Evolutionary conservation across 345 rosid species (phyloP).

Genomic region (Clausena lansium): DNA sequence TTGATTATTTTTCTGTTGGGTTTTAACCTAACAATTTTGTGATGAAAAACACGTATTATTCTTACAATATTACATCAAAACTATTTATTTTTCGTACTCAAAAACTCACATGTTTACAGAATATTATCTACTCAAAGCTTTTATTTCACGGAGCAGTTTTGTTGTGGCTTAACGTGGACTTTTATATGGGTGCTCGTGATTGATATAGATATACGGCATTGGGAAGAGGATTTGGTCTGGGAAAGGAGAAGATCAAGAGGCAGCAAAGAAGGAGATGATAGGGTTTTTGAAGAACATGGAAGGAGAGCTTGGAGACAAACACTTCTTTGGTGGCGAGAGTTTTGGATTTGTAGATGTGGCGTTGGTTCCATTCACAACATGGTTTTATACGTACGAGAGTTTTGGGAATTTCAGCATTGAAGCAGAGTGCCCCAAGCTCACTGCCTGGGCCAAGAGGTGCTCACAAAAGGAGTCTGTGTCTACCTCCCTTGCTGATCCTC

Average conservation of each 20-base stretch:
- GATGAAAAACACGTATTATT: too few species aligned
- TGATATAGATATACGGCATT: background rate
- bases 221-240: background rate
- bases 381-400: conserved; percentile 2
- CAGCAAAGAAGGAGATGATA: background rate
- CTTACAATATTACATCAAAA: too few species aligned
- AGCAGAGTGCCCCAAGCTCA: conserved; percentile 2
- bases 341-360: conserved; percentile 7
- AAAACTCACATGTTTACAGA: too few species aligned
- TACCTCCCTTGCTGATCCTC: background rate
- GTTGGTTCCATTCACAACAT: background rate
- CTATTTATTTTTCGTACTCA: too few species aligned
- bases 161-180: too few species aligned
- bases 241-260: conserved; percentile 1
- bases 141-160: too few species aligned
- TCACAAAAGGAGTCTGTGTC: background rate
- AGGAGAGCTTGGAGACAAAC: background rate
- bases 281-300: background rate
- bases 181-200: too few species aligned
- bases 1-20: background rate
- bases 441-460: background rate
- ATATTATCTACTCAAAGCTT: too few species aligned
- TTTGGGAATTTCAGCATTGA: background rate
- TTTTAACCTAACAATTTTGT: too few species aligned
- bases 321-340: background rate